Base-by-base conservation (phyloP, 768 basidiomycete species). In the Suillus luteus region DNA sequence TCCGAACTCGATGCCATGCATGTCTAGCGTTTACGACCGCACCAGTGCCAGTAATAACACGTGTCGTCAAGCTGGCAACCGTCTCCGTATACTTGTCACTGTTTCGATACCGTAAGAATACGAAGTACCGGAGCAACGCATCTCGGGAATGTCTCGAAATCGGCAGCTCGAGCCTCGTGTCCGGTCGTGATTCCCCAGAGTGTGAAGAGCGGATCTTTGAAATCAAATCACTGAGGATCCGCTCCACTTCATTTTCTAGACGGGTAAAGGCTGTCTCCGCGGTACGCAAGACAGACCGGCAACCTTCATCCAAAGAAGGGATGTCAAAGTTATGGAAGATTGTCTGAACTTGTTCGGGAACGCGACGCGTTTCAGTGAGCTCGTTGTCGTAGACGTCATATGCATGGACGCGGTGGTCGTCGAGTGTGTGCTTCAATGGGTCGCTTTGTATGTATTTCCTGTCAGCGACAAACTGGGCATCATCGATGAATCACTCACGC, bases 71-170 rank as follows among this genome's bases (percentile, higher is more conserved):
- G 6, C 68, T 64, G 0, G 54, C 64, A 37, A 85, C 71, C 12
- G 79, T 79, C 52, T 80, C 70, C 27, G 70, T 67, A 66, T 85
- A 87, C 14, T 78, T 78, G 10, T 74, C 71, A 66, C 83, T 81
- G 64, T 87, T 87, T 15, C 86, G 77, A 65, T 85, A 87, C n/a
- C 85, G 80, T 0, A 87, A 73, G 65, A 87, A 86, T 12, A 81
- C 74, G 51, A 86, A 78, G 68, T 82, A 87, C 64, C 80, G 81
- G 11, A 82, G 77, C 2, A 87, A 65, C n/a, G 70, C 70, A 44
- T 81, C 78, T 15, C 80, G 71, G 35, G 66, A 65, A 31, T 70
- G 72, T 41, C 67, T 67, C 11, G 73, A 66, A 65, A 68, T 64
- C 2, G 66, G 9, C 0, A 71, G 9, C 54, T 74, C 70, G 55